Evolutionary conservation across 352 stramenopile species (phyloP).

Genomic region (Lagenidium giganteum): DNA sequence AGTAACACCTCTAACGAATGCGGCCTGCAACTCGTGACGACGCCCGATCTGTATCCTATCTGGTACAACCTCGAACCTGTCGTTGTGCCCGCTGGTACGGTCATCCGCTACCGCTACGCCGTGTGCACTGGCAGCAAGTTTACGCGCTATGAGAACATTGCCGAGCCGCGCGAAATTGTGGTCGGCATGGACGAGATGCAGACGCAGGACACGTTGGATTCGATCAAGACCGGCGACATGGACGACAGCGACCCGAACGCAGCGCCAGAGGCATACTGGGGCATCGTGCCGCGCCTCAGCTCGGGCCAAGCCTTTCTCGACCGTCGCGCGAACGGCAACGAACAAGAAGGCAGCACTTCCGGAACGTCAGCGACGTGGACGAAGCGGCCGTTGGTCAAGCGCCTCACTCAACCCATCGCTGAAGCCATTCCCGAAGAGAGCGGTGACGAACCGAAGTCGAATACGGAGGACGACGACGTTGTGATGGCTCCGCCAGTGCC

Average conservation of each 20-base stretch:
- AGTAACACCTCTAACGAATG: slow-evolving; percentile 27
- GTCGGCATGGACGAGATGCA: slow-evolving; percentile 56
- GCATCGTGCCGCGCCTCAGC: slow-evolving; percentile 71
- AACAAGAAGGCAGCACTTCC: background rate
- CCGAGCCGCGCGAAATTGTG: slow-evolving; percentile 41
- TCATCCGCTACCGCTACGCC: slow-evolving; percentile 82
- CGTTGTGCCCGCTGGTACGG: slow-evolving; percentile 46
- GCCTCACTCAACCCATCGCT: slow-evolving; percentile 21
- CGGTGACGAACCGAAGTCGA: slow-evolving; percentile 20
- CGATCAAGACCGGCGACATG: slow-evolving; percentile 15
- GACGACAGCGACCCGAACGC: no score
- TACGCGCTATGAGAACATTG: slow-evolving; percentile 61
- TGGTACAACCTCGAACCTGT: slow-evolving; percentile 88
- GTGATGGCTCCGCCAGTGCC: slow-evolving; percentile 12
- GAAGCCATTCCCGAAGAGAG: slow-evolving; percentile 58
- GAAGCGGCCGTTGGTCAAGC: slow-evolving; percentile 12
- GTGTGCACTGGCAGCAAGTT: slow-evolving; percentile 80
- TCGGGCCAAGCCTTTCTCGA: slow-evolving; percentile 82
- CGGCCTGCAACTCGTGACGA: slow-evolving; percentile 79
- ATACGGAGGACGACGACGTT: slow-evolving; percentile 21
- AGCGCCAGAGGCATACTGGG: slow-evolving; percentile 33
- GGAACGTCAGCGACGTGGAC: slow-evolving; percentile 8
- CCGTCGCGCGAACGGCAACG: slow-evolving; percentile 35
- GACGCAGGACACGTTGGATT: slow-evolving; percentile 74
- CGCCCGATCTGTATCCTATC: slow-evolving; percentile 81